phyloP scores from a whole-genome alignment of 2,329 filamentous ascomycete genomes.

The Aureobasidium lini region DNA sequence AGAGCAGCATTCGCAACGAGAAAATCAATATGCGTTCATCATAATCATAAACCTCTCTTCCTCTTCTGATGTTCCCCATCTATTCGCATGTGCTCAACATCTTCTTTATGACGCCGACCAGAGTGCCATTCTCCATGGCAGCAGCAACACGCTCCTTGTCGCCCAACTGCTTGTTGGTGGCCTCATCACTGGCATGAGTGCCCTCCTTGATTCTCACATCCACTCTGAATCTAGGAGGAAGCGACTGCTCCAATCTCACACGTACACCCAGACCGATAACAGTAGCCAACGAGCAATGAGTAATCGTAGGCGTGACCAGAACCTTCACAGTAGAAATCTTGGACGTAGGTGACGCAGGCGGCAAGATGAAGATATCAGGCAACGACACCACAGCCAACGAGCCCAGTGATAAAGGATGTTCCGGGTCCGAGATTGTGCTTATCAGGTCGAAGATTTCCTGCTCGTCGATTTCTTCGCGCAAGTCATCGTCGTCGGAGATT shows the following conservation, averaged over 20 bases:
- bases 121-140: conserved; percentile 83
- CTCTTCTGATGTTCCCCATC: neutral
- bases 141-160: conserved; percentile 97
- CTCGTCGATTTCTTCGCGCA: conserved; percentile 82
- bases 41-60: neutral
- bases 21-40: conserved; percentile 4
- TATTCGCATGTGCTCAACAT: conserved; percentile 57
- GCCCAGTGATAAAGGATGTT: conserved; percentile 89
- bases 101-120: conserved; percentile 81
- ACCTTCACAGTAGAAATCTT: conserved; percentile 70
- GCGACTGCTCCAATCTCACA: conserved; percentile 79
- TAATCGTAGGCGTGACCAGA: conserved; percentile 90
- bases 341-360: conserved; percentile 55
- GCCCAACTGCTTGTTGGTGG: conserved; percentile 91
- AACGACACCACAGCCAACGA: conserved; percentile 92
- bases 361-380: conserved; percentile 77
- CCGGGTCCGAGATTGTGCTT: conserved; percentile 88
- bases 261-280: conserved; percentile 92
- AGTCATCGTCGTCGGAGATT: conserved; percentile 47
- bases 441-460: conserved; percentile 98
- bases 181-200: conserved; percentile 88
- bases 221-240: conserved; percentile 85
- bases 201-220: conserved; percentile 94
- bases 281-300: conserved; percentile 91
- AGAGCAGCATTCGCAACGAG: neutral